Evolutionary conservation across 805 yeast genomes (phyloP).

Genomic region (Starmerella roubikii): DNA sequence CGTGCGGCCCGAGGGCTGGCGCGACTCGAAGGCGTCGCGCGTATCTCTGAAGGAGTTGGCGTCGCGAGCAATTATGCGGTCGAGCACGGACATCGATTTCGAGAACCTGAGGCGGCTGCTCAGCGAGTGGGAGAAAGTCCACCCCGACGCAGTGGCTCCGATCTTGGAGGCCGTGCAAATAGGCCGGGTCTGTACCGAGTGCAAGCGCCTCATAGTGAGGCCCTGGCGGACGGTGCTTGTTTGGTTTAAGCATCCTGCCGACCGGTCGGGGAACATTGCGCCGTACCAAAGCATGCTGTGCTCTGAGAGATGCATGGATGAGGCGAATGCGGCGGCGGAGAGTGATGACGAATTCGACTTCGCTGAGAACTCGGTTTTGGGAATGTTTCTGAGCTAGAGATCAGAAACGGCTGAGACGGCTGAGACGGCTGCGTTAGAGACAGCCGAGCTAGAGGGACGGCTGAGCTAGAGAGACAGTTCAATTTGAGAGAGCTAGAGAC

Average conservation of each 20-base stretch:
- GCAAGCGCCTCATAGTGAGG: slow-evolving; percentile 2
- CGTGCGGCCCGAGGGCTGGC: slow-evolving; percentile 17
- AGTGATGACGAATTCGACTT: no score
- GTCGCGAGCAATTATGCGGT: slow-evolving; percentile 9
- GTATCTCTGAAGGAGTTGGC: slow-evolving; percentile 9
- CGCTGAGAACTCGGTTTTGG: no score
- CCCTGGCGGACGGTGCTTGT: slow-evolving; percentile 1
- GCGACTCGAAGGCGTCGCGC: background rate
- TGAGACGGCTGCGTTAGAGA: no score
- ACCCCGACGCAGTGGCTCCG: background rate
- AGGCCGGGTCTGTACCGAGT: slow-evolving; percentile 12
- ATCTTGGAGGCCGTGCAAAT: slow-evolving; percentile 1
- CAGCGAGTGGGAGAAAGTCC: background rate
- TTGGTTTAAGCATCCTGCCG: slow-evolving; percentile 10
- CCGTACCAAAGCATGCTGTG: slow-evolving; percentile 10
- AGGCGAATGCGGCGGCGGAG: no score
- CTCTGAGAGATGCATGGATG: slow-evolving; percentile 2
- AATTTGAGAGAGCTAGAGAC: no score
- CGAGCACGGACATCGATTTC: background rate
- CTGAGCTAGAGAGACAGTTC: no score
- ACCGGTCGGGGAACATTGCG: slow-evolving; percentile 6
- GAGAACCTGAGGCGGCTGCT: background rate
- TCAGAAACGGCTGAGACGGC: no score
- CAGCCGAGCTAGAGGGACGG: no score
- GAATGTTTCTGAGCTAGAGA: no score